Base-by-base conservation (phyloP, 257 asterid species). In the Solanum sparsipilum region DNA sequence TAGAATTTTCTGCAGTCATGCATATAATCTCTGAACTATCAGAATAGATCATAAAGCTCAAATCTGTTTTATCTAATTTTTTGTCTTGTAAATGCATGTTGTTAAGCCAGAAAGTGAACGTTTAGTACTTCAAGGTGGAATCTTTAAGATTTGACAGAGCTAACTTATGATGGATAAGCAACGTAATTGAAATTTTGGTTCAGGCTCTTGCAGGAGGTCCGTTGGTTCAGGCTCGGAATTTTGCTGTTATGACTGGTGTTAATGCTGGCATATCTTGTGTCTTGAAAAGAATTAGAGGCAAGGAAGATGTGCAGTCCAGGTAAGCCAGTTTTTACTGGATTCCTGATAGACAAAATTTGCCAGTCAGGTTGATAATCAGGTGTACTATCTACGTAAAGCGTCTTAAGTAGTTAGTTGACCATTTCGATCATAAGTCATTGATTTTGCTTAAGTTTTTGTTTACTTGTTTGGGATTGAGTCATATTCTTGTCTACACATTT, bases 121-220 rank as follows among this genome's bases (percentile, higher is more conserved):
- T 16, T 35, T 36, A 4, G 85, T 18, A 5, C n/a, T 25, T 46
- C 38, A 79, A 79, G 85, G 21, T 44, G 65, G 21, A 44, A 44
- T 44, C 25, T 27, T 79, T 44, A 79, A 44, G 67, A 15, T 9
- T 16, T 79, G 38, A 29, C 27, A 16, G 18, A 6, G 68, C 85
- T 81, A 27, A 16, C 46, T 44, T 46, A 9, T 48, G 20, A 81
- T 46, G 70, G 68, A 25, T 81, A 46, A 81, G 70, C 29, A 81
- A 18, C 60, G 60, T 39, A 39, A 82, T 34, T n/a, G 72, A 68
- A 44, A 25, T 88, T 87, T 82, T 36, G 84, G 20, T 48, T 52
- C 91, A 95, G 98, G 98, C 98, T 87, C 93, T 96, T 67, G 92
- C 98, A 29, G 99, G 98, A 86, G 99, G 99, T 81, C 98, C 99